Percentiles rank a stretch among this genome's conserved stretches.
phyloP scores from a whole-genome alignment of 2,329 filamentous ascomycete species.

The Aspergillus pseudotamarii region DNA sequence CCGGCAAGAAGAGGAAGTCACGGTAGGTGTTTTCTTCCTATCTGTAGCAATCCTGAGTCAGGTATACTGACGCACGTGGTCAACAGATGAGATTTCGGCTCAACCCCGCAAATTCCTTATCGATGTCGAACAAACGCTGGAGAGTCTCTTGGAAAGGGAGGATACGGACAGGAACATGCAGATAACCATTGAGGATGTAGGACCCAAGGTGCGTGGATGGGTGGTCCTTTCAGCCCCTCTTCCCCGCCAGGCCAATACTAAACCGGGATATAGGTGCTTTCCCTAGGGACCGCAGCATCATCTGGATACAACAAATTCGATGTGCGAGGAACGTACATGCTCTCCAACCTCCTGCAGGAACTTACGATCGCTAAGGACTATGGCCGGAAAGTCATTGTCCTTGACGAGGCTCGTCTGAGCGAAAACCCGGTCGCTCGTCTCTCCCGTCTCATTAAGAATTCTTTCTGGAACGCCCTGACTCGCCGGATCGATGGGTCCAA shows the following conservation, averaged over 20 bases:
- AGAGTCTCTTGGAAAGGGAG: conserved; percentile 78
- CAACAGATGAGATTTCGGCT: conserved; percentile 70
- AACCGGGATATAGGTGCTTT: conserved; percentile 63
- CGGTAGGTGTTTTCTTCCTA: conserved; percentile 33
- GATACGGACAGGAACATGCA: conserved; percentile 94
- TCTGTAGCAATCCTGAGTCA: background rate
- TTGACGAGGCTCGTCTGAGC: conserved; percentile 87
- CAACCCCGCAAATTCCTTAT: conserved; percentile 80
- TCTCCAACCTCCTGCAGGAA: conserved; percentile 95
- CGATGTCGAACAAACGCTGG: conserved; percentile 80
- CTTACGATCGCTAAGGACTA: conserved; percentile 89
- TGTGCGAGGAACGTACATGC: conserved; percentile 93
- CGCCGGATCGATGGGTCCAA: conserved; percentile 81
- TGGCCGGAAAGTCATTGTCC: conserved; percentile 82
- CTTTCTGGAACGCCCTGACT: conserved; percentile 92
- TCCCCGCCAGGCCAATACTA: background rate
- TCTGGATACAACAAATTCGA: conserved; percentile 87
- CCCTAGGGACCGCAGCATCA: conserved; percentile 81
- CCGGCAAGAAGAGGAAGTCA: conserved; percentile 48
- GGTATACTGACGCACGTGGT: conserved; percentile 18
- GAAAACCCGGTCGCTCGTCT: conserved; percentile 93
- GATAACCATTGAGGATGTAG: conserved; percentile 95
- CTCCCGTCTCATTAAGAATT: conserved; percentile 80
- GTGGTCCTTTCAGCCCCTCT: background rate
- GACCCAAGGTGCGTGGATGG: conserved; percentile 70